Percentiles rank a stretch among this genome's conserved stretches.
Evolutionary conservation across 108 stramenopile species (phyloP).

Genomic region (Craspedostauros australis): DNA sequence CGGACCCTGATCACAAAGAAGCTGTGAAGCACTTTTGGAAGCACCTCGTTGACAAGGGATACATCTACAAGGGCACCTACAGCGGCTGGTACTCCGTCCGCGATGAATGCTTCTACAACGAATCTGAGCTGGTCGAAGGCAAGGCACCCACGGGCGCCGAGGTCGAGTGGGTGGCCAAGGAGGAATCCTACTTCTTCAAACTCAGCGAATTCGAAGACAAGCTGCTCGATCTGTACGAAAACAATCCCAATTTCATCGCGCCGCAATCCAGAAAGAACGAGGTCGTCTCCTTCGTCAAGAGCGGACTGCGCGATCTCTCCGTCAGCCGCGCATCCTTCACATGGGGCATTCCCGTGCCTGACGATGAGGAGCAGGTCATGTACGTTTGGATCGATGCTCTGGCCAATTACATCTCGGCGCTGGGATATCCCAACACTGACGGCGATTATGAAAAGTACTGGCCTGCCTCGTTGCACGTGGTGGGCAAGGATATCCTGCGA

Average conservation of each 20-base stretch:
- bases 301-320: constrained; percentile 86
- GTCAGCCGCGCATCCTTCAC: constrained; percentile 86
- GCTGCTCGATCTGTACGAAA: constrained; percentile 77
- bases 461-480: constrained; percentile 88
- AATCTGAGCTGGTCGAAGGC: constrained; percentile 90
- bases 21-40: constrained; percentile 86
- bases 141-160: constrained; percentile 91
- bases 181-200: constrained; percentile 95
- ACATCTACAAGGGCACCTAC: constrained; percentile 91
- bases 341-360: constrained; percentile 94
- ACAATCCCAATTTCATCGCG: constrained; percentile 82
- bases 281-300: constrained; percentile 81
- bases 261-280: constrained; percentile 86
- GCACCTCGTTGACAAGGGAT: constrained; percentile 63
- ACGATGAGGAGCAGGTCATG: constrained; percentile 89
- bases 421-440: constrained; percentile 77
- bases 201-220: constrained; percentile 75
- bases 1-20: constrained; percentile 72
- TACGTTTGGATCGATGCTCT: constrained; percentile 99
- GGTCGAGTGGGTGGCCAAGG: constrained; percentile 92
- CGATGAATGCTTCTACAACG: constrained; percentile 96
- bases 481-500: constrained; percentile 97
- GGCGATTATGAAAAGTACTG: constrained; percentile 64
- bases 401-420: constrained; percentile 91
- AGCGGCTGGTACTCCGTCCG: constrained; percentile 97